A percentile compares a stretch with the other conserved stretches of the same genome.
Conservation (phyloP, 2,329 filamentous ascomycete genomes). For the Alternaria sp. region DNA sequence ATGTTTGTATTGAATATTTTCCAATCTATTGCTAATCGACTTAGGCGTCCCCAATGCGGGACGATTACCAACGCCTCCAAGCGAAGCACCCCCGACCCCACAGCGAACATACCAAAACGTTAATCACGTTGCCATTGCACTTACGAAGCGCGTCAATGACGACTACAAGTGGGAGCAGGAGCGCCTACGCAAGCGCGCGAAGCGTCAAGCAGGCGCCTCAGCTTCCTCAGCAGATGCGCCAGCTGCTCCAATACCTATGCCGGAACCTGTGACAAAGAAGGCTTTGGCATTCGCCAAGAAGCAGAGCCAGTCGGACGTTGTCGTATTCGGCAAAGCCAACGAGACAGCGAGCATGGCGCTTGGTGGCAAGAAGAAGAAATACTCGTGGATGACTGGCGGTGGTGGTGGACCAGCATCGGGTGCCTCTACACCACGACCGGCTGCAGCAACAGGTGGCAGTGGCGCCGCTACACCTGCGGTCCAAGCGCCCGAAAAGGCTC, state of each 20-base stretch:
- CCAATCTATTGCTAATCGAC: slow-evolving; percentile 10
- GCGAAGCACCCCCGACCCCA: slow-evolving; percentile 56
- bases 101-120: slow-evolving; percentile 60
- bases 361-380: slow-evolving; percentile 72
- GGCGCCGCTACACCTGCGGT: slow-evolving; percentile 34
- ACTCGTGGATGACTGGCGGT: slow-evolving; percentile 72
- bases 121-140: slow-evolving; percentile 64
- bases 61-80: slow-evolving; percentile 54
- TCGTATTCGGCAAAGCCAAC: slow-evolving; percentile 82
- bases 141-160: slow-evolving; percentile 40
- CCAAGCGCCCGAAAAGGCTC: slow-evolving; percentile 39
- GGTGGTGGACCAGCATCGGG: slow-evolving; percentile 47
- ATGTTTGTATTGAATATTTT: slow-evolving; percentile 6
- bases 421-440: slow-evolving; percentile 42
- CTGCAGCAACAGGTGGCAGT: slow-evolving; percentile 28
- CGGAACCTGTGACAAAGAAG: slow-evolving; percentile 77
- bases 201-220: slow-evolving; percentile 43
- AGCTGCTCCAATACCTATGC: slow-evolving; percentile 31
- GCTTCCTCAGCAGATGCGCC: slow-evolving; percentile 38
- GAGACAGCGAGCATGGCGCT: slow-evolving; percentile 82
- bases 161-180: slow-evolving; percentile 78
- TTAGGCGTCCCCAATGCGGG: slow-evolving; percentile 46
- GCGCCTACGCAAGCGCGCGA: slow-evolving; percentile 55
- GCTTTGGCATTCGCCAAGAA: slow-evolving; percentile 80
- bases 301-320: slow-evolving; percentile 75